These are phyloP conservation scores for Xylariaceae sp. DNA, from an alignment of 2,329 filamentous ascomycete genomes.

Conservation along the genomic window DNA sequence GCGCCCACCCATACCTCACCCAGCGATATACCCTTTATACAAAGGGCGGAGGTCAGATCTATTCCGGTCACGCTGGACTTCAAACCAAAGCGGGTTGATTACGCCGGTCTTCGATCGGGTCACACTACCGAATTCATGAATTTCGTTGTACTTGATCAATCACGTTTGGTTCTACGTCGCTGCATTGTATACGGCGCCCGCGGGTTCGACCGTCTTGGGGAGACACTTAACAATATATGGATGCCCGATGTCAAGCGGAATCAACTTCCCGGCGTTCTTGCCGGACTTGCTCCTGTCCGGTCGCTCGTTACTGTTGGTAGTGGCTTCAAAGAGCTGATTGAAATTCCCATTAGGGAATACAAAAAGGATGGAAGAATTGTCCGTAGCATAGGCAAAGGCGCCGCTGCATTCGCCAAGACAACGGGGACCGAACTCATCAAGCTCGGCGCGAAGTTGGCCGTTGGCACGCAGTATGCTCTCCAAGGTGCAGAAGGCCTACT, in stretches of 20 bases:
- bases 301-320: conserved; percentile 86
- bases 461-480: conserved; percentile 89
- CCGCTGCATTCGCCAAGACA: conserved; percentile 81
- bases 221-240: conserved; percentile 93
- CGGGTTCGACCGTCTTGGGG: conserved; percentile 84
- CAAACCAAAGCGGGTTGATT: conserved; percentile 97
- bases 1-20: conserved; percentile 50
- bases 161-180: conserved; percentile 78
- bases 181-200: conserved; percentile 88
- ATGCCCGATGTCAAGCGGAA: conserved; percentile 86
- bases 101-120: conserved; percentile 83
- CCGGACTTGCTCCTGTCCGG: conserved; percentile 83
- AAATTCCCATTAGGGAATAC: conserved; percentile 88
- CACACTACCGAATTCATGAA: conserved; percentile 99
- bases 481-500: conserved; percentile 83
- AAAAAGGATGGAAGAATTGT: conserved; percentile 89
- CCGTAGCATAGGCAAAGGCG: conserved; percentile 86
- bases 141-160: conserved; percentile 85
- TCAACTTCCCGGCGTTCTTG: conserved; percentile 82
- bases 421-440: conserved; percentile 94
- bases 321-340: conserved; percentile 78
- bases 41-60: conserved; percentile 79
- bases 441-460: conserved; percentile 85
- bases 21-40: conserved; percentile 77
- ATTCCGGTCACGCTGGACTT: conserved; percentile 85